Base-by-base conservation (phyloP, 768 basidiomycete species). In the Pleurotus giganteus region DNA sequence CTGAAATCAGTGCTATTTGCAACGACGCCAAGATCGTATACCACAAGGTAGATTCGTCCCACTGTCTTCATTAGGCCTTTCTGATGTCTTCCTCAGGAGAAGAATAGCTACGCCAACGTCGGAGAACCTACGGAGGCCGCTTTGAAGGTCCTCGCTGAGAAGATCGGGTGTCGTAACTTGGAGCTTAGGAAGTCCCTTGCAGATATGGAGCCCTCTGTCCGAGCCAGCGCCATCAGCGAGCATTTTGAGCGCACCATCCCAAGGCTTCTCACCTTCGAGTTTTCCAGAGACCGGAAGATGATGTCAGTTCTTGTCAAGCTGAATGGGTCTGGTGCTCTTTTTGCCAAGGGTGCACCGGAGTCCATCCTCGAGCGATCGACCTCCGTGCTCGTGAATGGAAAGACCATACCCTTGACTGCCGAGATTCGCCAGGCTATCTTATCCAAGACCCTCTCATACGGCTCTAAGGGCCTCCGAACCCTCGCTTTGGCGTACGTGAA, bases 111-210 rank as follows among this genome's bases (percentile, higher is more conserved):
- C 68, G 69, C 77, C 45, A 94, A 90, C 64, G 81, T 99, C 44
- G 96, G 96, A 23, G 96, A 98, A 73, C 96, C 96, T 12, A 99
- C 96, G 1, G 96, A 99, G 71, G 96, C 96, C 3, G 96, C 96
- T 0, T 80, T 99, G 54, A 94, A 91, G 69, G 94, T 97, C 39
- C 82, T 98, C 15, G 92, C 83, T 21, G 96, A 99, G 75, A 99
- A 98, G 75, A 81, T 98, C 53, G 93, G 89, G 17, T 88, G 87
- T 66, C 72, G 80, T 17, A 83, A 91, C 62, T 69, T 70, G 5
- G 78, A 83, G 59, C 58, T 86, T 23, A 71, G 75, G 47, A 76
- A 84, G 57, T 79, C 85, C 3, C 74, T 95, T 39, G 47, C 78
- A 2, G 68, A 72, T 37, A 76, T 95, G 21, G 66, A 82, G 2